phyloP scores from a whole-genome alignment of 2,329 filamentous ascomycete genomes.

The Daldinia sp. region DNA sequence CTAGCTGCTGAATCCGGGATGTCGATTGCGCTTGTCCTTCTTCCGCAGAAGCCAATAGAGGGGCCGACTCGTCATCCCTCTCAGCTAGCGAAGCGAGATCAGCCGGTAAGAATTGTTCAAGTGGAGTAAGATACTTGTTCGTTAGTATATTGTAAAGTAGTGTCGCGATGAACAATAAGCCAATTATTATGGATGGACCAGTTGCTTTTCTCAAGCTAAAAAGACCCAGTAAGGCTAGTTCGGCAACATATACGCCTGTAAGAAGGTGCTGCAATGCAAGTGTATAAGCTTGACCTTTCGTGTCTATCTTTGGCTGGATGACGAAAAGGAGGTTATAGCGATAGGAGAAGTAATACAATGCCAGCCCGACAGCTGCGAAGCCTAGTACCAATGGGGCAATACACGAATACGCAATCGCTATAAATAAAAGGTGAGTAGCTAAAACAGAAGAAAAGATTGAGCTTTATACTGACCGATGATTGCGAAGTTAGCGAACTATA shows the following conservation, averaged over 20 bases:
- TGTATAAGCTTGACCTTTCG: constrained; percentile 78
- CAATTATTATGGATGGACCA: constrained; percentile 72
- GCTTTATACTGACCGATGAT: constrained; percentile 48
- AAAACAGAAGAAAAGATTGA: not conserved
- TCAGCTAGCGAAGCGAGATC: constrained; percentile 41
- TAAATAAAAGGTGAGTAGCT: not conserved
- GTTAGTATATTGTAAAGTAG: constrained; percentile 69
- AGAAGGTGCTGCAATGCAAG: constrained; percentile 78
- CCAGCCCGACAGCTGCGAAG: constrained; percentile 76
- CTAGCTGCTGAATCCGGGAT: constrained; percentile 45
- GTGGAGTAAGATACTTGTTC: constrained; percentile 49
- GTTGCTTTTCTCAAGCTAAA: constrained; percentile 70
- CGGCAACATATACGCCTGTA: constrained; percentile 76
- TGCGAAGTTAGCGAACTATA: constrained; percentile 51
- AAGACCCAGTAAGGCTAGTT: constrained; percentile 76
- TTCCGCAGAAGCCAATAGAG: constrained; percentile 47
- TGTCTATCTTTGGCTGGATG: constrained; percentile 76
- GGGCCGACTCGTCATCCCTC: constrained; percentile 43
- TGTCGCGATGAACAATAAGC: constrained; percentile 70
- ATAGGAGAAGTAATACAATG: constrained; percentile 79
- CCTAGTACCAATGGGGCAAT: constrained; percentile 79
- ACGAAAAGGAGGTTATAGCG: constrained; percentile 82
- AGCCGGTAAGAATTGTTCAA: constrained; percentile 49
- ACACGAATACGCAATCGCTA: constrained; percentile 75
- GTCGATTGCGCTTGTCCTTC: constrained; percentile 42